A percentile compares a stretch with the other conserved stretches of the same genome.
phyloP scores from a whole-genome alignment of 2,329 filamentous ascomycete genomes.

The Talaromyces sp. region DNA sequence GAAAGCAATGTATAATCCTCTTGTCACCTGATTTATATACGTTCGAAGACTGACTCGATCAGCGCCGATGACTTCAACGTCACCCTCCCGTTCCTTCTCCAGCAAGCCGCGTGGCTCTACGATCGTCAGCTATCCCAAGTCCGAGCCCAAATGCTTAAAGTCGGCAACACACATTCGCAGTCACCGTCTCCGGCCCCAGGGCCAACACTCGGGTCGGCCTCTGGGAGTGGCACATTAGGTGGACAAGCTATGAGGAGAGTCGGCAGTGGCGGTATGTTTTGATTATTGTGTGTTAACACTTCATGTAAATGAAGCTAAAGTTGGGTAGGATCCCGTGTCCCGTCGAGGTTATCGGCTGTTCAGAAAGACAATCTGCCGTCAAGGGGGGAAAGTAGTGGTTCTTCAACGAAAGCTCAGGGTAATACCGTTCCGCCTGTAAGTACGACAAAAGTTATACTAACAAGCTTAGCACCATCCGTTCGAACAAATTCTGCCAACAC shows the following conservation, averaged over 20 bases:
- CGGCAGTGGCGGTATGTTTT: constrained; percentile 30
- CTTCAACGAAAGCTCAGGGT: constrained; percentile 20
- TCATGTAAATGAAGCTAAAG: background rate
- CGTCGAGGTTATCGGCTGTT: constrained; percentile 38
- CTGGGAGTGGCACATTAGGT: constrained; percentile 40
- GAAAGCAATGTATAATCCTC: constrained; percentile 63
- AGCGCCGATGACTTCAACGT: constrained; percentile 78
- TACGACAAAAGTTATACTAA: constrained; percentile 8
- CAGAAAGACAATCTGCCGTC: constrained; percentile 31
- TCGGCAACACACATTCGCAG: constrained; percentile 40
- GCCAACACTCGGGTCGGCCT: constrained; percentile 35
- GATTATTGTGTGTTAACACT: background rate
- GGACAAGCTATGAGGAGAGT: constrained; percentile 34
- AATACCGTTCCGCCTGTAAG: background rate
- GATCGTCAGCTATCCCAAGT: constrained; percentile 88
- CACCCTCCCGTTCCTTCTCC: constrained; percentile 79
- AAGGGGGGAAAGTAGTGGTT: constrained; percentile 26
- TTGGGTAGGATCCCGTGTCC: constrained; percentile 36
- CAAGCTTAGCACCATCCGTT: constrained; percentile 4
- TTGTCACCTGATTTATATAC: background rate
- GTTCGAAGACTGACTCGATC: constrained; percentile 3
- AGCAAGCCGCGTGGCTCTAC: constrained; percentile 91
- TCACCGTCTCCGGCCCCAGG: constrained; percentile 43
- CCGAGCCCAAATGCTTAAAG: constrained; percentile 79
- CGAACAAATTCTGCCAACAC: constrained; percentile 34